A percentile compares a stretch with the other conserved stretches of the same genome.
Conservation (phyloP, 495 filamentous ascomycete genomes). For the Parathielavia appendiculata region DNA sequence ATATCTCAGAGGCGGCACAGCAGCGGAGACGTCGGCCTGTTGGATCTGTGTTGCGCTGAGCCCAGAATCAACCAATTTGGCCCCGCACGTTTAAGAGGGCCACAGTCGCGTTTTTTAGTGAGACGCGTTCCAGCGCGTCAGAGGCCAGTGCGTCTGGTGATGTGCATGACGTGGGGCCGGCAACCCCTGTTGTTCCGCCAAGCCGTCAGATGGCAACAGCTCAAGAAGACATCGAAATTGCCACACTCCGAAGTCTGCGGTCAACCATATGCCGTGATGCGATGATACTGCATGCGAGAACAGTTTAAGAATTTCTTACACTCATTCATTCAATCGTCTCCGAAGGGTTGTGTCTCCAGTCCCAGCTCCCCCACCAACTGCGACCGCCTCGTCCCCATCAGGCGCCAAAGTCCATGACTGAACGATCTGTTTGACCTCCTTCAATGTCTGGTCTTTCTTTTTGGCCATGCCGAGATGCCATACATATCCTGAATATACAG, state of each 20-base stretch:
- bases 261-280: too few relatives aligned
- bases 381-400: slow-evolving; percentile 39
- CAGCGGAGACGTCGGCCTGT: not conserved
- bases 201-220: too few relatives aligned
- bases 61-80: too few relatives aligned
- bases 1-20: not conserved
- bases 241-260: too few relatives aligned
- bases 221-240: too few relatives aligned
- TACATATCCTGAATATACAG: slow-evolving; percentile 82
- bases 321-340: slow-evolving; percentile 23
- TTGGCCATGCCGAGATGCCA: slow-evolving; percentile 70
- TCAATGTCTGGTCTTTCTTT: slow-evolving; percentile 54
- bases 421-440: slow-evolving; percentile 66
- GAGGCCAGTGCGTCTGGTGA: not conserved
- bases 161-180: slow-evolving; percentile 21
- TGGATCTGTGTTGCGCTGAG: not conserved
- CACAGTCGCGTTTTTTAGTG: slow-evolving; percentile 1
- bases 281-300: too few relatives aligned
- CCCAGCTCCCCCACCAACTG: slow-evolving; percentile 14
- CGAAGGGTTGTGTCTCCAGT: slow-evolving; percentile 29
- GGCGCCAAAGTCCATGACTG: slow-evolving; percentile 56
- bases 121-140: slow-evolving; percentile 11
- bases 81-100: not conserved
- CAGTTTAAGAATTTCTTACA: not conserved
- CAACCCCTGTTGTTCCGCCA: not conserved